Percentiles rank a stretch among this genome's conserved stretches.
Evolutionary conservation across 2,329 filamentous ascomycete genomes (phyloP).

Genomic region (Helotiales sp.): DNA sequence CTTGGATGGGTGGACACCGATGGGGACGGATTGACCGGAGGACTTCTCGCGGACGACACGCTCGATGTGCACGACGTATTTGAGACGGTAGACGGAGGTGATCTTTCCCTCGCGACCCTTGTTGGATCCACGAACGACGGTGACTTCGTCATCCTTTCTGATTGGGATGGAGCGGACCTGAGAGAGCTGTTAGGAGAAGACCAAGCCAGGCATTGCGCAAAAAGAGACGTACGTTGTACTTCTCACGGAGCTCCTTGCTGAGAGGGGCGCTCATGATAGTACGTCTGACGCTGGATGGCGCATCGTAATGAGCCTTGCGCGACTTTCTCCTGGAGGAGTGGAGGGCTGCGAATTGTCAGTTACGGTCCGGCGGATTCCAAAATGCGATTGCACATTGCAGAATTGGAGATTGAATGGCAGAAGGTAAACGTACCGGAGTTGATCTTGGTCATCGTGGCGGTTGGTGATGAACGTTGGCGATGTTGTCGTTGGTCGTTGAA

Average conservation of each 20-base stretch:
- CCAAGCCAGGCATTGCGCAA: background rate
- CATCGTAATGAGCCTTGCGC: slow-evolving; percentile 97
- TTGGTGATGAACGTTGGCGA: slow-evolving; percentile 37
- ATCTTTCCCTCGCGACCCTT: slow-evolving; percentile 99
- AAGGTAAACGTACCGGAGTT: slow-evolving; percentile 56
- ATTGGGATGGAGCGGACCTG: slow-evolving; percentile 94
- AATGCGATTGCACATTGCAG: background rate
- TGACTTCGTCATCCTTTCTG: slow-evolving; percentile 97
- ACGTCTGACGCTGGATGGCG: slow-evolving; percentile 91
- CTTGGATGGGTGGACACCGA: slow-evolving; percentile 95
- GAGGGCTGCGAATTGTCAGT: slow-evolving; percentile 53
- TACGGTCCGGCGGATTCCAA: background rate
- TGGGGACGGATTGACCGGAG: slow-evolving; percentile 92
- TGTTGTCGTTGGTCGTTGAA: slow-evolving; percentile 31
- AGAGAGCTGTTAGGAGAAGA: slow-evolving; percentile 23
- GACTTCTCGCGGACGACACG: slow-evolving; percentile 96
- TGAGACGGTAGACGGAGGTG: slow-evolving; percentile 96
- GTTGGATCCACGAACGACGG: slow-evolving; percentile 88
- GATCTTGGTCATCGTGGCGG: slow-evolving; percentile 72
- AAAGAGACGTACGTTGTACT: slow-evolving; percentile 85
- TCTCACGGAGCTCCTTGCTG: slow-evolving; percentile 96
- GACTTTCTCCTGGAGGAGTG: slow-evolving; percentile 95
- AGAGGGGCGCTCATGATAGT: slow-evolving; percentile 96
- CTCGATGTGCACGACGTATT: slow-evolving; percentile 97
- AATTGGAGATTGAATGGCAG: slow-evolving; percentile 11